Evolutionary conservation across 2,329 filamentous ascomycete genomes (phyloP).

Genomic region (Pyrenophora seminiperda): DNA sequence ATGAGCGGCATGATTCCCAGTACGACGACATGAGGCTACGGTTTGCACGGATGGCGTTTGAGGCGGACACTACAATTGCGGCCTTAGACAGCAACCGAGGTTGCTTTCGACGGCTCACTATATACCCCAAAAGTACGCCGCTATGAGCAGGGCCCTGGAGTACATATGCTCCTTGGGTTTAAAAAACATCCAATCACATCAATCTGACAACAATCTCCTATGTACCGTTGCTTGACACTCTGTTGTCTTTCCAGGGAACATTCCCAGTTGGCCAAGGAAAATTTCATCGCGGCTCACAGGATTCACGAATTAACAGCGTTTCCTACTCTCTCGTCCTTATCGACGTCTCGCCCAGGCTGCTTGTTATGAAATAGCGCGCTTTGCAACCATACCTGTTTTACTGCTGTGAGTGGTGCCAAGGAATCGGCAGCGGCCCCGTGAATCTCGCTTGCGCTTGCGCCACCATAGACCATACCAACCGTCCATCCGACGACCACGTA

Average conservation of each 20-base stretch:
- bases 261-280: too few relatives aligned
- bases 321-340: too few relatives aligned
- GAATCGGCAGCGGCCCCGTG: constrained; percentile 10
- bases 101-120: constrained; percentile 14
- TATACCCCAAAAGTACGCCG: constrained; percentile 26
- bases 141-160: constrained; percentile 9
- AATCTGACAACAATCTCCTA: neutral
- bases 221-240: too few relatives aligned
- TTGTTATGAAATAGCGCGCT: too few relatives aligned
- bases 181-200: constrained; percentile 7
- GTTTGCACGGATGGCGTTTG: constrained; percentile 21
- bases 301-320: too few relatives aligned
- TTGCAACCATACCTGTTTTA: too few relatives aligned
- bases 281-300: too few relatives aligned
- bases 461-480: constrained; percentile 9
- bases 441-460: constrained; percentile 22
- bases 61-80: constrained; percentile 12
- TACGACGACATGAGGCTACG: constrained; percentile 22
- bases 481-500: neutral
- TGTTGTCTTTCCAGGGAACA: too few relatives aligned
- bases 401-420: constrained; percentile 15
- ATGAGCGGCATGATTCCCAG: constrained; percentile 26
- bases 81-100: constrained; percentile 13
- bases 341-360: too few relatives aligned
- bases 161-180: neutral